Conservation (phyloP, 2,329 filamentous ascomycete genomes). For the Colletotrichum horii region DNA sequence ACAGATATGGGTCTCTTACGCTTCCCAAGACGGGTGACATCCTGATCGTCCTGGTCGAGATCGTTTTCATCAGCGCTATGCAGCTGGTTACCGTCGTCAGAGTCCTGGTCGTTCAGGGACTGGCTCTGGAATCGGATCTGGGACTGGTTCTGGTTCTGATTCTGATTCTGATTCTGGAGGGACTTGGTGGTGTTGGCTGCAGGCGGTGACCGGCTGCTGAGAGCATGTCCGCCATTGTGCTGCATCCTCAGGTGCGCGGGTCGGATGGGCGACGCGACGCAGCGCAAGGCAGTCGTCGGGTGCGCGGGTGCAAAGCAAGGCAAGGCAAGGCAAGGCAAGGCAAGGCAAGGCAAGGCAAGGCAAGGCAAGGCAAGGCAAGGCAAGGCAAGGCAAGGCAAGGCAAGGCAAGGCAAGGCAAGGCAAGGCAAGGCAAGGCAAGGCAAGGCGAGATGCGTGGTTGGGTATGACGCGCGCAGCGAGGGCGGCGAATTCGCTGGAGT, state of each 20-base stretch:
- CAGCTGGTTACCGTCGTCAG: constrained; percentile 48
- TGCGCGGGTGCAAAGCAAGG: neutral
- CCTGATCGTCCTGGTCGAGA: constrained; percentile 49
- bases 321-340: too few species aligned
- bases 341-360: neutral
- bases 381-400: neutral
- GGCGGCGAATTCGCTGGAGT: constrained; percentile 21
- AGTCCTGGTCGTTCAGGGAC: constrained; percentile 41
- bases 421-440: neutral
- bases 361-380: neutral
- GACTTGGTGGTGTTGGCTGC: constrained; percentile 15
- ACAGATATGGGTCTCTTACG: constrained; percentile 66
- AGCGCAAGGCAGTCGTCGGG: neutral
- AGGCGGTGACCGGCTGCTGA: constrained; percentile 19
- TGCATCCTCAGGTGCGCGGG: constrained; percentile 5
- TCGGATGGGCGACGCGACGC: neutral
- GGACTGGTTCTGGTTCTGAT: neutral
- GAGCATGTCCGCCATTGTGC: constrained; percentile 25
- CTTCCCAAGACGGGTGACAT: constrained; percentile 53
- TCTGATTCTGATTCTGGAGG: neutral
- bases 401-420: neutral
- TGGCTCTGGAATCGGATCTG: neutral
- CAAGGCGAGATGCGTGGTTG: constrained; percentile 6
- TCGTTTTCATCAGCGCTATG: constrained; percentile 50
- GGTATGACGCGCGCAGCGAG: constrained; percentile 32